Evolutionary conservation across 805 yeast species (phyloP), one percentile per base, ranked within the genome.

Genomic region (Komagataella pastoris): DNA sequence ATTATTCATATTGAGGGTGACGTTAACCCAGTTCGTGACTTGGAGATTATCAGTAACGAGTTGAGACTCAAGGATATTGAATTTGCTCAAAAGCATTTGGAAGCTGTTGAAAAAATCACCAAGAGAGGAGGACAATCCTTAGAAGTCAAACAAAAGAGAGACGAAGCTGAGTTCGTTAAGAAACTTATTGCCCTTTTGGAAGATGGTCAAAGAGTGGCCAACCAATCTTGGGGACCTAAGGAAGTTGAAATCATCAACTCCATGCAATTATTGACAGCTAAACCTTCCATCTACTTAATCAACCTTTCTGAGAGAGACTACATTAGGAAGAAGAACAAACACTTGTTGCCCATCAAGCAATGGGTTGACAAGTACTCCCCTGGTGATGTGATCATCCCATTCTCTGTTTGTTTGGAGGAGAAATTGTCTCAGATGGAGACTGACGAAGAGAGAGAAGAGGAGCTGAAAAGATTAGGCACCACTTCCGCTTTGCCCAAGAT

Each of bases 1-100:
- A 93, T 93, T 62, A 89, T 90, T 61, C 99, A 93, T 72, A 86
- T 93, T 62, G 96, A 89, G 72, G 93, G 93, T 66, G 97, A 90
- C 62, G 99, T 93, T 56, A 82, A 93, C 71, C 99, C 99, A 57
- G 83, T 80, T 50, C 87, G 96, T 66, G 99, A 93, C 72, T 79
- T 93, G 71, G 93, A 87, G 58, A 91, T 93, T 66, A 88, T 93
- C 65, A 76, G 78, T 59, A 87, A 85, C 57, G 99, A 93, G 75
- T 80, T 93, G 70, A 84, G 97, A 73, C 77, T 91, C 66, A 93
- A 93, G 74, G 99, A 93, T 71, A 89, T 93, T 60, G 99, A 93
- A 72, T 93, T 93, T 72, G 82, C 81, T 46, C 70, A 70, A 54
- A 78, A 75, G 63, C 81, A 78, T 63, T 69, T 79, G 62, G 83